Evolutionary conservation across 2,329 filamentous ascomycete species (phyloP).

Genomic region (Sclerotinia nivalis): DNA sequence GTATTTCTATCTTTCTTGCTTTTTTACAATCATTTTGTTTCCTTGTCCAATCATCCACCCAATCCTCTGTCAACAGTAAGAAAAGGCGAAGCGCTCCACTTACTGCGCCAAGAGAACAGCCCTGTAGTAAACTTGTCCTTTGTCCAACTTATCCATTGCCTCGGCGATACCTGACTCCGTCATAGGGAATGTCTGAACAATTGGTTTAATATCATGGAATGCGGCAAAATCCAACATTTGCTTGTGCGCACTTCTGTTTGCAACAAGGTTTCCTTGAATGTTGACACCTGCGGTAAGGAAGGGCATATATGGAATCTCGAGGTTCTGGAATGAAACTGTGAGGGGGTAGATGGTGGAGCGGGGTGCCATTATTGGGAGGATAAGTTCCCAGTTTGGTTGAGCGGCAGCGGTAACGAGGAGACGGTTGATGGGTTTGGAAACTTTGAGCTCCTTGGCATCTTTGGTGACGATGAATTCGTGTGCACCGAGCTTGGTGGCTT

Average conservation of each 20-base stretch:
- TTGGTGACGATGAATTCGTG: conserved; percentile 61
- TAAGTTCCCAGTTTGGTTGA: conserved; percentile 31
- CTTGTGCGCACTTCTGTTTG: conserved; percentile 49
- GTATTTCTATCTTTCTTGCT: conserved; percentile 19
- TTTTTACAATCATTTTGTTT: conserved; percentile 9
- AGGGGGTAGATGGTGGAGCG: conserved; percentile 64
- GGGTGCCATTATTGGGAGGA: conserved; percentile 27
- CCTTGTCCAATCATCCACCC: neutral
- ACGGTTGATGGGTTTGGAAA: conserved; percentile 29
- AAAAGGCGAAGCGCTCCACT: conserved; percentile 13
- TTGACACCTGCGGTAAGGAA: conserved; percentile 28
- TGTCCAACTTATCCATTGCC: conserved; percentile 56
- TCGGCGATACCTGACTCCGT: conserved; percentile 52
- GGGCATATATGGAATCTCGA: conserved; percentile 33
- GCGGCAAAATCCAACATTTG: conserved; percentile 60
- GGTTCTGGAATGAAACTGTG: conserved; percentile 51
- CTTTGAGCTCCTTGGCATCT: conserved; percentile 41
- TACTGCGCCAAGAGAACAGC: conserved; percentile 42
- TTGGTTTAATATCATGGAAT: conserved; percentile 57
- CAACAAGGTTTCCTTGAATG: conserved; percentile 28
- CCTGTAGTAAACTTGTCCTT: conserved; percentile 54
- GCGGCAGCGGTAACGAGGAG: conserved; percentile 32
- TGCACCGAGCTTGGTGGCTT: conserved; percentile 59
- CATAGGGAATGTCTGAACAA: conserved; percentile 56
- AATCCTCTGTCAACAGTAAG: neutral